Conservation (phyloP, 768 basidiomycete species). For the Xanthoconium stramineum region DNA sequence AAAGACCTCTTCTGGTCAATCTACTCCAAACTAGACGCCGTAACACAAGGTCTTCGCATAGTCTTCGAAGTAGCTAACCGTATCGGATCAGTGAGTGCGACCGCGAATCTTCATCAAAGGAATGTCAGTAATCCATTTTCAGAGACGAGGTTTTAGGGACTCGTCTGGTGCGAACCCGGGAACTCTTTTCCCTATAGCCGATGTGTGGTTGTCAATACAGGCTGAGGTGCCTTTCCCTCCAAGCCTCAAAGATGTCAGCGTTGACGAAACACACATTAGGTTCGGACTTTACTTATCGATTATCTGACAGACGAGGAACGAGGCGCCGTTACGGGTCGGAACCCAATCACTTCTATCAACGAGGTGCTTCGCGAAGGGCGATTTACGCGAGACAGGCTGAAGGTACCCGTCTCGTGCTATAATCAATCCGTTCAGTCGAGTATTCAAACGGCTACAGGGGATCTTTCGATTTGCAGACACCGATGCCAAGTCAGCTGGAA, state of each 20-base stretch:
- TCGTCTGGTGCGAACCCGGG: conserved; percentile 74
- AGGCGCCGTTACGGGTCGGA: conserved; percentile 72
- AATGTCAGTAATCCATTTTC: conserved; percentile 3
- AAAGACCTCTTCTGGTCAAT: conserved; percentile 95
- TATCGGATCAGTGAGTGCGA: conserved; percentile 77
- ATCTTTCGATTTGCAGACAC: conserved; percentile 93
- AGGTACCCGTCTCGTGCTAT: conserved; percentile 43
- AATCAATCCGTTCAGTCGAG: not conserved
- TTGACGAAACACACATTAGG: conserved; percentile 41
- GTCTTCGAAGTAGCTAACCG: conserved; percentile 88
- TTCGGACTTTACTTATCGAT: conserved; percentile 78
- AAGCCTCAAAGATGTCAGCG: not conserved
- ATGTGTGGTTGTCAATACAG: conserved; percentile 87
- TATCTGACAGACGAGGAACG: conserved; percentile 92
- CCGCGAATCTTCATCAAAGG: not conserved
- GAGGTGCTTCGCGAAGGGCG: conserved; percentile 87
- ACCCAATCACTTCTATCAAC: conserved; percentile 90
- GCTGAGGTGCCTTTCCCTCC: conserved; percentile 58
- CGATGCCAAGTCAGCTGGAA: conserved; percentile 67
- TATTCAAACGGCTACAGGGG: conserved; percentile 44
- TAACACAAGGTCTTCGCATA: conserved; percentile 85
- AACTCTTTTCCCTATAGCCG: conserved; percentile 75
- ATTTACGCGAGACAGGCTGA: conserved; percentile 72
- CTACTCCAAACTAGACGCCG: conserved; percentile 93
- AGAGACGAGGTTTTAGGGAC: conserved; percentile 93